A percentile compares a stretch with the other conserved stretches of the same genome.
Conservation (phyloP, 2,329 filamentous ascomycete species). For the Diaporthe sp. region DNA sequence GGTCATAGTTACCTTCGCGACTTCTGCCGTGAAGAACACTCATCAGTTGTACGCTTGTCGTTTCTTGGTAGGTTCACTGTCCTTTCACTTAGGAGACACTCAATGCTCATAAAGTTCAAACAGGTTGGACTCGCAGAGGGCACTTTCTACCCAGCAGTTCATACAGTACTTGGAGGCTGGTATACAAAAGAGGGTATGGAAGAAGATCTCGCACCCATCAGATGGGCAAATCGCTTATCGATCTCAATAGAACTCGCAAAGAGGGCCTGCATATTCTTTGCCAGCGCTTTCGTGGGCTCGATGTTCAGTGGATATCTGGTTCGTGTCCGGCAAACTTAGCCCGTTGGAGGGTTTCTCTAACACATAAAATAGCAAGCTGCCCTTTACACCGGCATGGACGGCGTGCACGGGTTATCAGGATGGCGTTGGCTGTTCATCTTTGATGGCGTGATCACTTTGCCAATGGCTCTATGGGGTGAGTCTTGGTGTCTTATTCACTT, state of each 20-base stretch:
- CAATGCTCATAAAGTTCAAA: background rate
- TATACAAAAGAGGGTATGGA: conserved; percentile 39
- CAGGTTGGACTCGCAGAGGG: conserved; percentile 41
- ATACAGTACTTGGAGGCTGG: conserved; percentile 41
- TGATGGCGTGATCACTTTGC: conserved; percentile 50
- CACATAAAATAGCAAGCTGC: conserved; percentile 42
- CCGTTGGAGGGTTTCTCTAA: background rate
- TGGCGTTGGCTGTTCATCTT: conserved; percentile 49
- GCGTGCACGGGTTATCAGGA: conserved; percentile 43
- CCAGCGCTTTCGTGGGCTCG: conserved; percentile 37
- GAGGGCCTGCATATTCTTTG: conserved; percentile 41
- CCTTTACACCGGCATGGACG: conserved; percentile 45
- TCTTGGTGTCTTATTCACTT: rapidly evolving
- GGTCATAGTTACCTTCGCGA: conserved; percentile 41
- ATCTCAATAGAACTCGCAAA: conserved; percentile 35
- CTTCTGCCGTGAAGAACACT: conserved; percentile 39
- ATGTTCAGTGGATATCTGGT: conserved; percentile 41
- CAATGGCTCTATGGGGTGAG: conserved; percentile 48
- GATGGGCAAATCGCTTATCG: background rate
- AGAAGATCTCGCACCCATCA: no score
- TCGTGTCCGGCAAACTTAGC: background rate
- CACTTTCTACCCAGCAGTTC: conserved; percentile 41
- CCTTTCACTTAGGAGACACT: background rate
- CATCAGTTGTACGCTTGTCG: conserved; percentile 40
- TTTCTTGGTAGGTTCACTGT: conserved; percentile 30